Evolutionary conservation across 805 yeast genomes (phyloP).

Genomic region (Zygosaccharomyces gambellarensis): DNA sequence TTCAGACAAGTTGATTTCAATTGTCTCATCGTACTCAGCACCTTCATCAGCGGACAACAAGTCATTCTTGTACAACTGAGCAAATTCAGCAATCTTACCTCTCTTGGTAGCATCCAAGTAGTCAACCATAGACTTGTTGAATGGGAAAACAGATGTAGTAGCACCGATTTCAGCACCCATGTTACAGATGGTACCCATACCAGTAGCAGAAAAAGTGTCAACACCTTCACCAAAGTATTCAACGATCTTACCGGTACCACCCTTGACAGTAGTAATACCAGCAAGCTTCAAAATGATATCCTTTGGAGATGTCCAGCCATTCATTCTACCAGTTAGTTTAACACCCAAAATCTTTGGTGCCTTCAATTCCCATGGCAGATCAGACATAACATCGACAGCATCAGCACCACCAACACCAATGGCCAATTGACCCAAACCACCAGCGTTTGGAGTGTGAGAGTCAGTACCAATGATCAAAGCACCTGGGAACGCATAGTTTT

Average conservation of each 20-base stretch:
- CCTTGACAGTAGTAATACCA: conserved; percentile 91
- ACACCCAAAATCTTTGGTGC: conserved; percentile 96
- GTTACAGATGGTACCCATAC: conserved; percentile 99
- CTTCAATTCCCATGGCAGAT: conserved; percentile 94
- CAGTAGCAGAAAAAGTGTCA: conserved; percentile 87
- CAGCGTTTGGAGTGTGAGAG: conserved; percentile 97
- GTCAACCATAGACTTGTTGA: conserved; percentile 81
- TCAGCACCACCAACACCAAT: conserved; percentile 99
- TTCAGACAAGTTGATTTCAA: conserved; percentile 82
- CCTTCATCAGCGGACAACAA: conserved; percentile 85
- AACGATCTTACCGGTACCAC: conserved; percentile 96
- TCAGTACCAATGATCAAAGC: conserved; percentile 94
- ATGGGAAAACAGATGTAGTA: conserved; percentile 96
- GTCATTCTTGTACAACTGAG: conserved; percentile 60
- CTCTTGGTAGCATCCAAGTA: conserved; percentile 86
- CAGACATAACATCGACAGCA: conserved; percentile 95
- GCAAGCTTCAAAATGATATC: conserved; percentile 91
- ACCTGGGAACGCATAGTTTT: conserved; percentile 97
- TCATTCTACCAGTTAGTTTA: conserved; percentile 84
- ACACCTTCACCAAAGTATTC: conserved; percentile 97
- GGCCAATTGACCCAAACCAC: conserved; percentile 96
- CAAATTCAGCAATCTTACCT: conserved; percentile 77
- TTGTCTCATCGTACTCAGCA: conserved; percentile 87
- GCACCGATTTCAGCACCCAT: conserved; percentile 99
- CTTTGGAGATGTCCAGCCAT: conserved; percentile 97